Evolutionary conservation across 805 yeast species (phyloP).

Genomic region (Candida rishiriensis): DNA sequence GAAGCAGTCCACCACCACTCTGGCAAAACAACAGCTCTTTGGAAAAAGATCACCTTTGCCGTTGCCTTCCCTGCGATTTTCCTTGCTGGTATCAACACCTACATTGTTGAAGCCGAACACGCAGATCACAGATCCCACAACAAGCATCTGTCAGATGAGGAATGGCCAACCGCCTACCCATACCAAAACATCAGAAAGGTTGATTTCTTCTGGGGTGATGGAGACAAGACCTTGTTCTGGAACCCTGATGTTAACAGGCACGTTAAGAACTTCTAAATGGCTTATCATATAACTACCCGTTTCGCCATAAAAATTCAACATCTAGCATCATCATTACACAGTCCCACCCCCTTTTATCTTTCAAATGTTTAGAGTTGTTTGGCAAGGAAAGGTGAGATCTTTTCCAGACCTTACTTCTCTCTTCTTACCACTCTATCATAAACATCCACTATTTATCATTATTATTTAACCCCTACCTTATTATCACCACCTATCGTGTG

Average conservation of each 20-base stretch:
- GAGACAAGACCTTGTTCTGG: slow-evolving; percentile 97
- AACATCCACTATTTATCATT: no score
- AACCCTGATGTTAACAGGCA: slow-evolving; percentile 88
- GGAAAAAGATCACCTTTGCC: slow-evolving; percentile 80
- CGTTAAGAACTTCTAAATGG: slow-evolving; percentile 32
- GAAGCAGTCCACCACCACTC: slow-evolving; percentile 80
- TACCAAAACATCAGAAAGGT: slow-evolving; percentile 86
- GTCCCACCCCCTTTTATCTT: no score
- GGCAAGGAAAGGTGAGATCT: no score
- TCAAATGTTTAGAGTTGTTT: no score
- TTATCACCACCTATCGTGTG: no score
- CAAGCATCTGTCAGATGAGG: slow-evolving; percentile 73
- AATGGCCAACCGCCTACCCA: slow-evolving; percentile 88
- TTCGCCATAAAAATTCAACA: no score
- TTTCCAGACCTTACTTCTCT: no score
- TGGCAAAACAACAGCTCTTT: slow-evolving; percentile 61
- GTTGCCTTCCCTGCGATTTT: slow-evolving; percentile 81
- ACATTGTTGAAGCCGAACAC: slow-evolving; percentile 79
- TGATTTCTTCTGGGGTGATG: slow-evolving; percentile 98
- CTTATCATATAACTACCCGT: no score
- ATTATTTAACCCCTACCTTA: no score
- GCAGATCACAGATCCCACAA: slow-evolving; percentile 84
- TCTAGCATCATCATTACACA: no score
- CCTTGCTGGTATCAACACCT: slow-evolving; percentile 75
- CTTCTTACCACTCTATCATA: no score